These are phyloP conservation scores for Sarcocystis neurona DNA, from an alignment of 169 alveolate species.

Conservation along the genomic window DNA sequence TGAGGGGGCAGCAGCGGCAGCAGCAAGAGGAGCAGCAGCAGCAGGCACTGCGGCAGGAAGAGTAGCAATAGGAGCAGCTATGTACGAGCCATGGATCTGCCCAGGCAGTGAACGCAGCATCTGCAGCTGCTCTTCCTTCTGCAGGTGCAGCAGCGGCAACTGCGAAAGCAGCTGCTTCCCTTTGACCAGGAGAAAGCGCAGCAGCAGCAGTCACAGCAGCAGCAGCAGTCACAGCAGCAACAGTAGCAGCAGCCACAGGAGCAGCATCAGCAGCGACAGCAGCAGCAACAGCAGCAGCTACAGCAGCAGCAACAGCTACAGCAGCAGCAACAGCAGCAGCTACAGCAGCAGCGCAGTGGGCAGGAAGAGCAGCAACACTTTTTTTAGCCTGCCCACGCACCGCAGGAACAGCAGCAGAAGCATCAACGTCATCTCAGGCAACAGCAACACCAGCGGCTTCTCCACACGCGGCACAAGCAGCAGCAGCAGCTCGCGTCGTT, in stretches of 20 bases:
- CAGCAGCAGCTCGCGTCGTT: too few species aligned
- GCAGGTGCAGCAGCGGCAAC: neutral
- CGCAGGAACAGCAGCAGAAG: neutral
- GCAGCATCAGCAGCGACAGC: neutral
- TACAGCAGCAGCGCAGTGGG: neutral
- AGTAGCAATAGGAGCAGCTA: neutral
- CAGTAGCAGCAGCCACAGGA: neutral
- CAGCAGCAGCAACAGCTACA: too few species aligned
- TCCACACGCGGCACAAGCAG: too few species aligned
- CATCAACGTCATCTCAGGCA: too few species aligned
- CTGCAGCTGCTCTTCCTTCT: neutral
- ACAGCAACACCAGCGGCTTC: too few species aligned
- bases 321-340: slow-evolving; percentile 14
- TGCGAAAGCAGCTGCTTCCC: neutral
- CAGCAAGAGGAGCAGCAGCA: slow-evolving; percentile 18
- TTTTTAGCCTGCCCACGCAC: neutral
- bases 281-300: too few species aligned
- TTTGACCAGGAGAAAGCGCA: neutral
- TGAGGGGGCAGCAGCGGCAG: slow-evolving; percentile 23
- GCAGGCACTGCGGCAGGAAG: neutral
- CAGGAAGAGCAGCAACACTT: neutral
- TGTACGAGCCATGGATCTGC: neutral
- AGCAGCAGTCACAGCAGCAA: slow-evolving; percentile 10
- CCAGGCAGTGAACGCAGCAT: too few species aligned
- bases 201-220: neutral